Conservation (phyloP, 306 rosid genomes). For the Cucumis hystrix region DNA sequence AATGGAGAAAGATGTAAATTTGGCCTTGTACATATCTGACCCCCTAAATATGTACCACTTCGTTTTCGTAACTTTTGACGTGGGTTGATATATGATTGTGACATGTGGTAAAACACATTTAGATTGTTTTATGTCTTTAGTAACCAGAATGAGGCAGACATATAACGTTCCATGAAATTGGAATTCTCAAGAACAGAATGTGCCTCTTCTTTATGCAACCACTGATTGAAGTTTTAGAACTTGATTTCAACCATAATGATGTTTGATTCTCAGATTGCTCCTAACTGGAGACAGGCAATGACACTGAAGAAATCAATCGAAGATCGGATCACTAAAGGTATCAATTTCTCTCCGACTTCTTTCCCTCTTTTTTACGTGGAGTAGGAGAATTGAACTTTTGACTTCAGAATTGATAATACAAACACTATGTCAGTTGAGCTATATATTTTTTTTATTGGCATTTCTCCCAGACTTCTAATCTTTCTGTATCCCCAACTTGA, state of each 20-base stretch:
- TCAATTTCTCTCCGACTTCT: not conserved
- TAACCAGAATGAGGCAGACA: not conserved
- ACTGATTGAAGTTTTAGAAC: not conserved
- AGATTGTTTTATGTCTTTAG: not conserved
- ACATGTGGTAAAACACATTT: not conserved
- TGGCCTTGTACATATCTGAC: not conserved
- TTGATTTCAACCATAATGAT: not conserved
- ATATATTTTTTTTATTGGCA: no score
- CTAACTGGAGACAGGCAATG: conserved; percentile 89
- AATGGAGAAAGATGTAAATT: not conserved
- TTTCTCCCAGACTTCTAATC: not conserved
- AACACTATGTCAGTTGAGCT: no score
- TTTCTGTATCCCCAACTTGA: not conserved
- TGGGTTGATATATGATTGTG: not conserved
- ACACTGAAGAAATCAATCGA: conserved; percentile 52
- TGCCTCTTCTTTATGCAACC: not conserved
- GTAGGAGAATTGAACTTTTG: no score
- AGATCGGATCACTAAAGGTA: conserved; percentile 68
- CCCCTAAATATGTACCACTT: not conserved
- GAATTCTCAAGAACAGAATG: not conserved
- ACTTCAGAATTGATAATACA: no score
- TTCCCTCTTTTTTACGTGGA: no score
- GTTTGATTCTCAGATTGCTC: conserved; percentile 53
- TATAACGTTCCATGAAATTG: not conserved
- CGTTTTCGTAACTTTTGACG: not conserved